A percentile compares a stretch with the other conserved stretches of the same genome.
Evolutionary conservation across 2,329 filamentous ascomycete species (phyloP).

Genomic region (Fusarium solani-melongenae): DNA sequence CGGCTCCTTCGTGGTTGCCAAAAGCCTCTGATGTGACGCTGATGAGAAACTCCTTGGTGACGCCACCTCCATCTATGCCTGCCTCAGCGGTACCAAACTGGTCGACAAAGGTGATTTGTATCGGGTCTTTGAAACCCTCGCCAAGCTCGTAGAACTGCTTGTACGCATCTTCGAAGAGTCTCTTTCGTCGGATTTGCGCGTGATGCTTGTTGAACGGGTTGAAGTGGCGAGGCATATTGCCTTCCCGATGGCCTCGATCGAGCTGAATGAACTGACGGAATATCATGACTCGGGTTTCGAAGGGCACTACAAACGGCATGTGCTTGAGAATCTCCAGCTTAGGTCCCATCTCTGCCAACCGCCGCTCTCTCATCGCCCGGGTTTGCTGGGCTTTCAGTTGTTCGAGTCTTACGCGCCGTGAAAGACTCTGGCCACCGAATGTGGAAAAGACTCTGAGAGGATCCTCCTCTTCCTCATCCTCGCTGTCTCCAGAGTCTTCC

Average conservation of each 20-base stretch:
- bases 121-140: conserved; percentile 89
- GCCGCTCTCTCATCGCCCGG: conserved; percentile 74
- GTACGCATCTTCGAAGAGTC: conserved; percentile 88
- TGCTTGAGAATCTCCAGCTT: conserved; percentile 92
- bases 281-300: conserved; percentile 89
- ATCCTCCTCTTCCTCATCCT: conserved; percentile 48
- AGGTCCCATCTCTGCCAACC: conserved; percentile 83
- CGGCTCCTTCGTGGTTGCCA: conserved; percentile 56
- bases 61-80: conserved; percentile 95
- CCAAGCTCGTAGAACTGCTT: conserved; percentile 84
- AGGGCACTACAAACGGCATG: conserved; percentile 97
- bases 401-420: conserved; percentile 73
- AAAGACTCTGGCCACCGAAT: conserved; percentile 66
- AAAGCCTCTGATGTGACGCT: conserved; percentile 90
- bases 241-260: conserved; percentile 60
- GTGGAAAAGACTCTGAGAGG: conserved; percentile 46
- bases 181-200: conserved; percentile 81
- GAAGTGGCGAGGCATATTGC: conserved; percentile 15
- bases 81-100: conserved; percentile 88
- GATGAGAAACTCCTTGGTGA: conserved; percentile 96
- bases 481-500: conserved; percentile 51
- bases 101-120: conserved; percentile 96
- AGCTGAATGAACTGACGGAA: conserved; percentile 92
- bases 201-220: conserved; percentile 69
- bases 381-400: conserved; percentile 72